These are phyloP conservation scores for Phaeosphaeriaceae sp. DNA, from an alignment of 2,329 filamentous ascomycete species.

Conservation along the genomic window DNA sequence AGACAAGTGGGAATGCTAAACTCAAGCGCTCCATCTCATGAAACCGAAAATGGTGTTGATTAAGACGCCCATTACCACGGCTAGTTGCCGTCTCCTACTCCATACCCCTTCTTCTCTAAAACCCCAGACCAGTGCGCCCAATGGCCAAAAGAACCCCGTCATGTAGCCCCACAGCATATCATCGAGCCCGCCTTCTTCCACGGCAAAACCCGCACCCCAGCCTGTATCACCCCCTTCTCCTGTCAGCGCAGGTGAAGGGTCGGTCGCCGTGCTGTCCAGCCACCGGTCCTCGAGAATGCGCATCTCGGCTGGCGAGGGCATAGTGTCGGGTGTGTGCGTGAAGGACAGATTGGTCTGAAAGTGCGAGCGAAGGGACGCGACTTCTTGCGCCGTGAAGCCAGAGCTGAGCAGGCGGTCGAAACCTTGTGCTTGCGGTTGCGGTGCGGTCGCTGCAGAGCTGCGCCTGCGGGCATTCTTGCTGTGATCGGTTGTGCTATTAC, in stretches of 20 bases:
- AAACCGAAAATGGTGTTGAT: constrained; percentile 80
- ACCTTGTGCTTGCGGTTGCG: constrained; percentile 76
- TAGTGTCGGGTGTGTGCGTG: constrained; percentile 84
- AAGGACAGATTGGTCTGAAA: constrained; percentile 85
- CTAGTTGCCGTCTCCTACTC: constrained; percentile 82
- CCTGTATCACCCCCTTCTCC: constrained; percentile 48
- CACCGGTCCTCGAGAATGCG: constrained; percentile 85
- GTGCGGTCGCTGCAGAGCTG: constrained; percentile 53
- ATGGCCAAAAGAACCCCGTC: constrained; percentile 93
- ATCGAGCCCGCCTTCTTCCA: constrained; percentile 72
- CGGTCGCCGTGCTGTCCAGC: constrained; percentile 72
- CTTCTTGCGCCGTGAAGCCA: constrained; percentile 83
- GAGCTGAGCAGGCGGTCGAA: constrained; percentile 85
- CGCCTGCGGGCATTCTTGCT: constrained; percentile 20
- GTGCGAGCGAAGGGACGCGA: constrained; percentile 83
- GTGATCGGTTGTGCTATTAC: constrained; percentile 15
- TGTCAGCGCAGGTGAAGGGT: constrained; percentile 49
- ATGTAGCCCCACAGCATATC: constrained; percentile 87
- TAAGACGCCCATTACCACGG: constrained; percentile 83
- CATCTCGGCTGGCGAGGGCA: constrained; percentile 80
- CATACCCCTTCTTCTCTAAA: constrained; percentile 87
- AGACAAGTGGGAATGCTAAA: neutral
- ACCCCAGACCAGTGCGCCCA: constrained; percentile 85
- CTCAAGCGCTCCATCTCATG: constrained; percentile 62
- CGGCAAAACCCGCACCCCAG: constrained; percentile 60